Conservation (phyloP, 116 monocot genomes). For the Cymodocea nodosa region DNA sequence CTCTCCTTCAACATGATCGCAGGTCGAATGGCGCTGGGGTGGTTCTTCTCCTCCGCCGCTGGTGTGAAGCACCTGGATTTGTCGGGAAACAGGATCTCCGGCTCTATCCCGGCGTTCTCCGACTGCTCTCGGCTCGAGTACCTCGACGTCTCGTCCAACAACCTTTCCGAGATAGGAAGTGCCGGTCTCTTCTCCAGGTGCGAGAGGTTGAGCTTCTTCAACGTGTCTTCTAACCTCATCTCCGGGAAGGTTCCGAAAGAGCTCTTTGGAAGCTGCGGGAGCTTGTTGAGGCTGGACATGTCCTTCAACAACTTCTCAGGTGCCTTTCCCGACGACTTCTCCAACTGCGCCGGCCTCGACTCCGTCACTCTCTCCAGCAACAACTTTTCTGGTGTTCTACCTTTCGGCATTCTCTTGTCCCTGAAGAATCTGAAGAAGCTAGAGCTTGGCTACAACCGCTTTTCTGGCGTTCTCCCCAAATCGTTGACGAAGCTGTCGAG, state of each 20-base stretch:
- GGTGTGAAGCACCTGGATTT: conserved; percentile 4
- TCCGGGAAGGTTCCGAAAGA: conserved; percentile 17
- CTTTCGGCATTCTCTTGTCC: conserved; percentile 20
- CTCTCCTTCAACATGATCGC: conserved; percentile 9
- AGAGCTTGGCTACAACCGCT: conserved; percentile 46
- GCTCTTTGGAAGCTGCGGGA: conserved; percentile 19
- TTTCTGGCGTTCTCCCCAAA: conserved; percentile 39
- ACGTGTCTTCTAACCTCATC: conserved; percentile 20
- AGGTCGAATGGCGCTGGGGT: background rate
- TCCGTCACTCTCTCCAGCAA: conserved; percentile 50
- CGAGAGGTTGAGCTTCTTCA: too few relatives aligned
- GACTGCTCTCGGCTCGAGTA: too few relatives aligned
- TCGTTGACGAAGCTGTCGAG: conserved; percentile 15
- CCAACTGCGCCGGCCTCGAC: conserved; percentile 26
- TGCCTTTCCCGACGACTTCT: conserved; percentile 20
- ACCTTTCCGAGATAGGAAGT: too few relatives aligned
- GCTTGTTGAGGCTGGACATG: conserved; percentile 31
- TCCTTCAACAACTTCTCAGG: conserved; percentile 52
- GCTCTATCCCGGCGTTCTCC: background rate
- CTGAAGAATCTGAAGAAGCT: conserved; percentile 25
- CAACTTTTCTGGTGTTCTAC: conserved; percentile 66
- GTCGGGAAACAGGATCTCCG: conserved; percentile 13
- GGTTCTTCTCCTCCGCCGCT: conserved; percentile 5
- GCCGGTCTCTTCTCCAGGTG: too few relatives aligned
- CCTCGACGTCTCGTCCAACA: too few relatives aligned